Conservation (phyloP, 1,284 basidiomycete species). For the Volvariella surrecta region DNA sequence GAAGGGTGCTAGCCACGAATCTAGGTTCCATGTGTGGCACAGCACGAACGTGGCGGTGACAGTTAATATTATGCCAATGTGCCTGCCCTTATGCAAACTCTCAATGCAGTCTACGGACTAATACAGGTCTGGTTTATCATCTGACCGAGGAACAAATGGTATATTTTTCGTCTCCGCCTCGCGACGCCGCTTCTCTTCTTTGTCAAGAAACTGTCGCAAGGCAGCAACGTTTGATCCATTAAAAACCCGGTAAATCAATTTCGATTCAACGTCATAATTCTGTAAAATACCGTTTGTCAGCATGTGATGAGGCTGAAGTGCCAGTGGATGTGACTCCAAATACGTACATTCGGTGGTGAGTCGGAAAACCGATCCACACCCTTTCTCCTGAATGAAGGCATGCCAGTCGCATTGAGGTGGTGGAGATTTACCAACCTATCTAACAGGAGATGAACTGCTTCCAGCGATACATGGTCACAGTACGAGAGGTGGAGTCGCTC, state of each 20-base stretch:
- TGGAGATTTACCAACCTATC: constrained; percentile 57
- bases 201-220: constrained; percentile 57
- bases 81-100: too few relatives aligned
- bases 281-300: constrained; percentile 15
- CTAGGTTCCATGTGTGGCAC: too few relatives aligned
- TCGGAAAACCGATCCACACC: constrained; percentile 82
- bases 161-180: constrained; percentile 51
- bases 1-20: too few relatives aligned
- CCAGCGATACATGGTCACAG: constrained; percentile 76
- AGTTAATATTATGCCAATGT: too few relatives aligned
- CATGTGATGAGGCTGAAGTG: neutral
- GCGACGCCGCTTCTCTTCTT: constrained; percentile 48
- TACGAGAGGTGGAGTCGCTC: constrained; percentile 86
- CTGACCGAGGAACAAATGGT: constrained; percentile 46
- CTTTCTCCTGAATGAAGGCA: constrained; percentile 65
- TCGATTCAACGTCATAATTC: constrained; percentile 51
- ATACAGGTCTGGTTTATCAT: constrained; percentile 53
- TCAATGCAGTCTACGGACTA: constrained; percentile 17
- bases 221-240: constrained; percentile 62
- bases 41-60: too few relatives aligned
- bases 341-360: constrained; percentile 60
- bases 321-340: constrained; percentile 7
- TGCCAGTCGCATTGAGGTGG: constrained; percentile 78
- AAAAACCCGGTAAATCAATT: constrained; percentile 78
- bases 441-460: constrained; percentile 71